A percentile compares a stretch with the other conserved stretches of the same genome.
These are phyloP conservation scores for Fusarium sarcochroum DNA, from an alignment of 2,329 filamentous ascomycete species.

Conservation along the genomic window DNA sequence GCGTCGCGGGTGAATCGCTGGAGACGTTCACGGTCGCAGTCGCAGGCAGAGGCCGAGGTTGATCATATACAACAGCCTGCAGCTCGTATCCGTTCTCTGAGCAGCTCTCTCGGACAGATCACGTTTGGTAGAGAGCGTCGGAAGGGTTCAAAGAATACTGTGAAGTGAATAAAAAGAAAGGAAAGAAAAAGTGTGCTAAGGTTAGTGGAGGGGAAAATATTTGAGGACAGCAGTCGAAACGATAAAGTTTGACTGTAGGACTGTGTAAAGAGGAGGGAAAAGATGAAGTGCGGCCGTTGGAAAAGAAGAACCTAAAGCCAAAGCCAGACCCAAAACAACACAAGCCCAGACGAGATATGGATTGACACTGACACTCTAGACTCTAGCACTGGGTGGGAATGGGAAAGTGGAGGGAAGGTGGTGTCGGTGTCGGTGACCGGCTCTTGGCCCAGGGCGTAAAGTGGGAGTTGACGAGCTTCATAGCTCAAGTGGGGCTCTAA, in stretches of 20 bases:
- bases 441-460: slow-evolving; percentile 11
- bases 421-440: slow-evolving; percentile 16
- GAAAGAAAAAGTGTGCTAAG: slow-evolving; percentile 6
- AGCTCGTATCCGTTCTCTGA: slow-evolving; percentile 17
- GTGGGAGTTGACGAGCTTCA: slow-evolving; percentile 15
- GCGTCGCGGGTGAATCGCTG: slow-evolving; percentile 7
- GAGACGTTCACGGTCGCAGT: background rate
- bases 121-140: slow-evolving; percentile 29
- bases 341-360: slow-evolving; percentile 19
- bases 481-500: slow-evolving; percentile 33
- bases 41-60: slow-evolving; percentile 9
- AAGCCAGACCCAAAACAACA: slow-evolving; percentile 14
- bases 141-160: slow-evolving; percentile 21
- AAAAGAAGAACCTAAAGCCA: slow-evolving; percentile 15
- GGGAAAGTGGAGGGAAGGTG: slow-evolving; percentile 21
- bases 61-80: slow-evolving; percentile 18
- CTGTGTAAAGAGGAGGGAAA: slow-evolving; percentile 35
- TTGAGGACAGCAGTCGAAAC: slow-evolving; percentile 10
- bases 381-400: background rate
- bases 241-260: slow-evolving; percentile 18
- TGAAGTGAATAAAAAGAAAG: slow-evolving; percentile 8
- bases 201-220: slow-evolving; percentile 5
- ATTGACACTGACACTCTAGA: background rate
- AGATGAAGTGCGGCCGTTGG: slow-evolving; percentile 31
- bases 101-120: slow-evolving; percentile 12